Evolutionary conservation across 768 basidiomycete genomes (phyloP).

Genomic region (Rhizopogon salebrosus): DNA sequence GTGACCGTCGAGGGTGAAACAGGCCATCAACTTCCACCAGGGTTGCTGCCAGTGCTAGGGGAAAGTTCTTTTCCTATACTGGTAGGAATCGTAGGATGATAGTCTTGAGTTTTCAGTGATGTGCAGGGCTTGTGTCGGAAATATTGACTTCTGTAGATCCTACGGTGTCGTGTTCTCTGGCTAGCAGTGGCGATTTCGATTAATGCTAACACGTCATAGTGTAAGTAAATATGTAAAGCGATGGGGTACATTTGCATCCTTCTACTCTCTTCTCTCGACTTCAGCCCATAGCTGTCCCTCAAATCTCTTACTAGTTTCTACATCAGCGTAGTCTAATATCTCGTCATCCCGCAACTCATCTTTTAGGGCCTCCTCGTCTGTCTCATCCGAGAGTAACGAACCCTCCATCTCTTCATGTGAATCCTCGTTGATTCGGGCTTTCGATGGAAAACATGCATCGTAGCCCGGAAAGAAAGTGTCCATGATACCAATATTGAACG

Average conservation of each 20-base stretch:
- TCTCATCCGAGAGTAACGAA: conserved; percentile 24
- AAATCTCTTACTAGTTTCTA: conserved; percentile 22
- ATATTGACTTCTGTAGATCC: too few species aligned
- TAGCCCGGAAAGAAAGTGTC: conserved; percentile 18
- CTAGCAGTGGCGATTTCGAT: not conserved
- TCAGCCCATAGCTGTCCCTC: conserved; percentile 39
- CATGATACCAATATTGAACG: conserved; percentile 8
- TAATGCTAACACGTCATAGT: too few species aligned
- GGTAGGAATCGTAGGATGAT: too few species aligned
- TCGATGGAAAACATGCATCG: conserved; percentile 13
- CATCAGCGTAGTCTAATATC: conserved; percentile 34
- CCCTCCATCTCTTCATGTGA: conserved; percentile 16
- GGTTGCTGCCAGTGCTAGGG: too few species aligned
- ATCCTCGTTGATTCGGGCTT: conserved; percentile 13
- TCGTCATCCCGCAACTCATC: conserved; percentile 41
- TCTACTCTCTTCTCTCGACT: conserved; percentile 24
- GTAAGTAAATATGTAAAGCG: not conserved
- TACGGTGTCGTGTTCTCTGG: too few species aligned
- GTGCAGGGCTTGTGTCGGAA: too few species aligned
- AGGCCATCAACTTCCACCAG: too few species aligned
- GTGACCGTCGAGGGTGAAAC: too few species aligned
- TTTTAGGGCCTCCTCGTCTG: conserved; percentile 32
- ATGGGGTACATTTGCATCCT: not conserved
- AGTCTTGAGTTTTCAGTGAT: too few species aligned
- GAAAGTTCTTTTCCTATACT: too few species aligned